Evolutionary conservation across 2,329 filamentous ascomycete species (phyloP), one percentile per base, ranked within the genome.

Genomic region (Calonectria henricotiae): DNA sequence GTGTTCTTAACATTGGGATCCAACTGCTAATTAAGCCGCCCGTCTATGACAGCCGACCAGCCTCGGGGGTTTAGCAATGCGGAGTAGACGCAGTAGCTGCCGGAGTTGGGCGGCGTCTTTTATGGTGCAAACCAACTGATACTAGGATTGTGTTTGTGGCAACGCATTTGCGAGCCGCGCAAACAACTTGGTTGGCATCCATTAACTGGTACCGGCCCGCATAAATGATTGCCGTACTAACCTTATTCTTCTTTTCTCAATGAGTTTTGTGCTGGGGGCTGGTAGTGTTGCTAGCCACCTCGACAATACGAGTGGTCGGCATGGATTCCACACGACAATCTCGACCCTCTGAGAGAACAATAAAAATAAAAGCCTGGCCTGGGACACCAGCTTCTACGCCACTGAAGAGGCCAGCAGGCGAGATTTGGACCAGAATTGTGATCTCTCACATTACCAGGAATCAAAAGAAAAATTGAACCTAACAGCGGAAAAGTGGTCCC

Each of bases 381-480:
- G 58, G 65, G 60, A 62, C 55, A 65, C 46, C 44, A 44, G 63
- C 62, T 65, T 43, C 27, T 46, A 64, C 32, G 62, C 62, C 66
- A 67, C 66, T 61, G 69, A 51, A 69, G 61, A 71, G 60, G 35
- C 43, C 58, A 46, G 44, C 44, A 46, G 60, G 58, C 67, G 65
- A 64, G 67, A 65, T 60, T 58, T 63, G 70, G 39, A 37, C 46
- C 54, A 65, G 60, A 63, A 60, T 62, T 54, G 58, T 71, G 69
- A 75, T 70, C 51, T 65, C 69, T 75, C 71, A 60, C 63, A 51
- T 72, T 64, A 63, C 68, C 68, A 46, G 47, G 44, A 70, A 65
- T 58, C 51, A 58, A 58, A 58, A 58, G 51, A 58, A 41, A 68
- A 67, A 65, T 61, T 62, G 64, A 72, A 41, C 47, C 61, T 55